A percentile compares a stretch with the other conserved stretches of the same genome.
phyloP scores from a whole-genome alignment of 148 eudicot genomes.

The Fallopia convolvulus region DNA sequence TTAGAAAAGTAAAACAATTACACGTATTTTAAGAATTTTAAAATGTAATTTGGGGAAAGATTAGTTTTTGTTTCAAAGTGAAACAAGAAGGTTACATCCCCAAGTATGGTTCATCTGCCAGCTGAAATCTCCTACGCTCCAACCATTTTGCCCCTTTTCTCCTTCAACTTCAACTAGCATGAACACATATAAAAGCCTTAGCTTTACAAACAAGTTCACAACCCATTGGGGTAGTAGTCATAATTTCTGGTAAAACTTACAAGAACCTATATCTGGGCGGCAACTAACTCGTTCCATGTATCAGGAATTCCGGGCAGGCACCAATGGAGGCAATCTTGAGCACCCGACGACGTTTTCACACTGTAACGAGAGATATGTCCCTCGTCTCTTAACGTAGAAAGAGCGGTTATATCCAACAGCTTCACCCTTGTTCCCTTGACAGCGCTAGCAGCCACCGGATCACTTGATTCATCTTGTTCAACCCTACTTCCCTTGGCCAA shows the following conservation, averaged over 20 bases:
- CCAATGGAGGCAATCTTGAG: slow-evolving; percentile 64
- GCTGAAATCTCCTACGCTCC: not conserved
- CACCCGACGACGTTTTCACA: slow-evolving; percentile 28
- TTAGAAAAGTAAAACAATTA: too few relatives aligned
- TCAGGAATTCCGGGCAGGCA: slow-evolving; percentile 64
- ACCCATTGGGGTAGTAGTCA: not conserved
- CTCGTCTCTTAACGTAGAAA: slow-evolving; percentile 51
- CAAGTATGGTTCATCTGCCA: not conserved
- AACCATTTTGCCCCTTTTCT: not conserved
- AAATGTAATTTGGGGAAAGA: too few relatives aligned
- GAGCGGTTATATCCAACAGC: slow-evolving; percentile 47
- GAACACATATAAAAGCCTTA: not conserved
- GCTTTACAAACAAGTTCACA: not conserved
- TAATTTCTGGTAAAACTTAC: not conserved
- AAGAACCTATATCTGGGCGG: slow-evolving; percentile 31
- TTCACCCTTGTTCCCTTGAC: slow-evolving; percentile 44
- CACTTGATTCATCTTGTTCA: slow-evolving; percentile 43
- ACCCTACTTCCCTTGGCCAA: slow-evolving; percentile 44
- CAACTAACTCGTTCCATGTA: slow-evolving; percentile 56
- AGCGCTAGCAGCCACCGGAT: slow-evolving; percentile 39
- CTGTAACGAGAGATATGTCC: slow-evolving; percentile 57
- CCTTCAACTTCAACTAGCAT: not conserved
- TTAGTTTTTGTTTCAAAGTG: too few relatives aligned
- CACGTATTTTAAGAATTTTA: too few relatives aligned
- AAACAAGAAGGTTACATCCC: not conserved